A percentile compares a stretch with the other conserved stretches of the same genome.
Conservation (phyloP, 306 rosid species). For the Mimosa bimucronata region DNA sequence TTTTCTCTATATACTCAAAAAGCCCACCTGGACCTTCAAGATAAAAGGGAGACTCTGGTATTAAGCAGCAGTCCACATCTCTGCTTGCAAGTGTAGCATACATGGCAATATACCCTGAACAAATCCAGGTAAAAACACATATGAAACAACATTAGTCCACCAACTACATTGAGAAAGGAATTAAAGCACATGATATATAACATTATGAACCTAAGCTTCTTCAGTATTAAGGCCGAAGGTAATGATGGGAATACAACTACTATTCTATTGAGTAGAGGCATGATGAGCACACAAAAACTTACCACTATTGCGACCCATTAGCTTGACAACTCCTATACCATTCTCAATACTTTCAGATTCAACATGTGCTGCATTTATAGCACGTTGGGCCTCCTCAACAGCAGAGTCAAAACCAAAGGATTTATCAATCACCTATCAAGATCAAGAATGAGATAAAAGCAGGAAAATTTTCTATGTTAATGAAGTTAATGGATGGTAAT, state of each 20-base stretch:
- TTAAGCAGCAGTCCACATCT: slow-evolving; percentile 96
- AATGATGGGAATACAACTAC: slow-evolving; percentile 1
- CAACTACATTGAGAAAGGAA: slow-evolving; percentile 16
- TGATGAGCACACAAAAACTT: slow-evolving; percentile 39
- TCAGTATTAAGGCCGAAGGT: background rate
- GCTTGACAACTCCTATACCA: slow-evolving; percentile 90
- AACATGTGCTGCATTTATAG: slow-evolving; percentile 97
- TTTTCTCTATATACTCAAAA: slow-evolving; percentile 69
- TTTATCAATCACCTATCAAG: slow-evolving; percentile 78
- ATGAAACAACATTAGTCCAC: slow-evolving; percentile 12
- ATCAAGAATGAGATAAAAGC: slow-evolving; percentile 35
- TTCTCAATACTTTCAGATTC: slow-evolving; percentile 90
- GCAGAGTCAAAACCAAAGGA: slow-evolving; percentile 98
- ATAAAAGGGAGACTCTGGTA: slow-evolving; percentile 90
- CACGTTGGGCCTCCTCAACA: slow-evolving; percentile 99
- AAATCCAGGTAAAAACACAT: slow-evolving; percentile 23
- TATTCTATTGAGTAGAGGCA: slow-evolving; percentile 28
- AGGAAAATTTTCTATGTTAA: slow-evolving; percentile 30
- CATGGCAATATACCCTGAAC: slow-evolving; percentile 93
- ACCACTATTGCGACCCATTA: slow-evolving; percentile 97
- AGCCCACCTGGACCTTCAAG: slow-evolving; percentile 97
- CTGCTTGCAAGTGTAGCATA: slow-evolving; percentile 96
- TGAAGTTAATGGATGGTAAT: slow-evolving; percentile 5
- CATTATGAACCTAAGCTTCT: background rate
- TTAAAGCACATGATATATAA: slow-evolving; percentile 2